A percentile compares a stretch with the other conserved stretches of the same genome.
phyloP scores from a whole-genome alignment of 176 grass and related monocot species.

The Neostapfia colusana region DNA sequence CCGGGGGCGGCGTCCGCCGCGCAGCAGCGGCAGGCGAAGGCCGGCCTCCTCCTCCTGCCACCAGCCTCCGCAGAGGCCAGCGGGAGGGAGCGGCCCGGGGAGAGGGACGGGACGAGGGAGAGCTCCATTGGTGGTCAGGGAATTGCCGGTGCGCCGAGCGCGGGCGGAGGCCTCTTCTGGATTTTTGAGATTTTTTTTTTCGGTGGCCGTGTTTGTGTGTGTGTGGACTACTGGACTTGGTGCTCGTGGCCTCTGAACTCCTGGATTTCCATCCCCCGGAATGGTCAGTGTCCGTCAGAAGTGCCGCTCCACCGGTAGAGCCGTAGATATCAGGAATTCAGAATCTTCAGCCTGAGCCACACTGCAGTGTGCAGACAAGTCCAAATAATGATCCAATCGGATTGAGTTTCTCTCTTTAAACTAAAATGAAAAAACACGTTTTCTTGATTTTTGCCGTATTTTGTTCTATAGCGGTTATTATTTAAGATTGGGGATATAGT shows the following conservation, averaged over 20 bases:
- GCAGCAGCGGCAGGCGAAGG: slow-evolving; percentile 47
- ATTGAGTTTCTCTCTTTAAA: too few relatives aligned
- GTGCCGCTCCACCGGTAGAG: neutral
- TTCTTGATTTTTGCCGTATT: too few relatives aligned
- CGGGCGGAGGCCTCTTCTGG: neutral
- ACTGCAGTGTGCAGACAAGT: neutral
- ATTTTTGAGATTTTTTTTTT: slow-evolving; percentile 37
- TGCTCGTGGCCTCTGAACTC: slow-evolving; percentile 43
- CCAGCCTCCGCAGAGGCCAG: neutral
- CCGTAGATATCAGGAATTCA: neutral
- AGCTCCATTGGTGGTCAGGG: slow-evolving; percentile 57
- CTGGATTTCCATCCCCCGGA: slow-evolving; percentile 10
- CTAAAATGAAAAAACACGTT: too few relatives aligned
- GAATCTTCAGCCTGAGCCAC: slow-evolving; percentile 33
- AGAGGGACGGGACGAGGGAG: slow-evolving; percentile 41
- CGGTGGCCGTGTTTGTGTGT: neutral
- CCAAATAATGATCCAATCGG: too few relatives aligned
- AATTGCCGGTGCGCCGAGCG: neutral
- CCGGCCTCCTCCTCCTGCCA: slow-evolving; percentile 9
- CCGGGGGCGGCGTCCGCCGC: slow-evolving; percentile 3
- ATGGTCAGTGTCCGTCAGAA: too few relatives aligned
- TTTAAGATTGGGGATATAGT: too few relatives aligned
- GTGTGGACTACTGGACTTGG: slow-evolving; percentile 33
- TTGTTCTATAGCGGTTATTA: too few relatives aligned
- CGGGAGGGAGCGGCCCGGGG: neutral